These are phyloP conservation scores for Plantago major DNA, from an alignment of 257 asterid species.

Conservation along the genomic window DNA sequence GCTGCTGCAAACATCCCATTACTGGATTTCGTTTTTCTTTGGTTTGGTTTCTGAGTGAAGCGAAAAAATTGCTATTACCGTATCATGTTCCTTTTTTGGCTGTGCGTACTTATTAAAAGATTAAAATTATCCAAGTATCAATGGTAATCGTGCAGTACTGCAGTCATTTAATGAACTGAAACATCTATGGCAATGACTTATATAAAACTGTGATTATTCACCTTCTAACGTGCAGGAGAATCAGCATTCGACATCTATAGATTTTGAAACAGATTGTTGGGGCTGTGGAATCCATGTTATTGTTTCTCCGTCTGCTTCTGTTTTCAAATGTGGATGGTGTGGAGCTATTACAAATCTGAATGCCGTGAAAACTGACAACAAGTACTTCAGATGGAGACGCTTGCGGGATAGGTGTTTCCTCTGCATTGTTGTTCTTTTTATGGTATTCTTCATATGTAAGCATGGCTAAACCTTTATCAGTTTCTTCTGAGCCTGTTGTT, in stretches of 20 bases:
- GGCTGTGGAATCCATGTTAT: conserved; percentile 89
- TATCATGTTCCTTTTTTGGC: too few relatives aligned
- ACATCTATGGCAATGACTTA: not conserved
- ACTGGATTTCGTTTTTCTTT: too few relatives aligned
- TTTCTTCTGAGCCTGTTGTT: not conserved
- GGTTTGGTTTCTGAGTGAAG: too few relatives aligned
- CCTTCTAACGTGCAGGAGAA: conserved; percentile 48
- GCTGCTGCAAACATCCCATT: too few relatives aligned
- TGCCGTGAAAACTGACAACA: conserved; percentile 38
- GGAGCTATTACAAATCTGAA: conserved; percentile 81
- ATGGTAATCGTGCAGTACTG: too few relatives aligned
- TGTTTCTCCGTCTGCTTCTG: conserved; percentile 62
- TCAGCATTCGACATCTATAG: conserved; percentile 39
- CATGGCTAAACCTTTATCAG: conserved; percentile 7
- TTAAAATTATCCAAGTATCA: too few relatives aligned
- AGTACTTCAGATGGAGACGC: conserved; percentile 50
- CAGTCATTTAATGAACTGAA: not conserved
- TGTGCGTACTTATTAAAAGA: too few relatives aligned
- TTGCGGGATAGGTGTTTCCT: conserved; percentile 77
- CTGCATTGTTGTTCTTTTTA: conserved; percentile 50
- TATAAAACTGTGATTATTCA: conserved; percentile 17
- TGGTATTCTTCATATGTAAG: conserved; percentile 81
- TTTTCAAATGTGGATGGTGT: conserved; percentile 93
- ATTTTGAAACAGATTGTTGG: conserved; percentile 81
- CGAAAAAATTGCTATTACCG: too few relatives aligned